These are phyloP conservation scores for Fusarium dimerum DNA, from an alignment of 2,329 filamentous ascomycete genomes.

Conservation along the genomic window DNA sequence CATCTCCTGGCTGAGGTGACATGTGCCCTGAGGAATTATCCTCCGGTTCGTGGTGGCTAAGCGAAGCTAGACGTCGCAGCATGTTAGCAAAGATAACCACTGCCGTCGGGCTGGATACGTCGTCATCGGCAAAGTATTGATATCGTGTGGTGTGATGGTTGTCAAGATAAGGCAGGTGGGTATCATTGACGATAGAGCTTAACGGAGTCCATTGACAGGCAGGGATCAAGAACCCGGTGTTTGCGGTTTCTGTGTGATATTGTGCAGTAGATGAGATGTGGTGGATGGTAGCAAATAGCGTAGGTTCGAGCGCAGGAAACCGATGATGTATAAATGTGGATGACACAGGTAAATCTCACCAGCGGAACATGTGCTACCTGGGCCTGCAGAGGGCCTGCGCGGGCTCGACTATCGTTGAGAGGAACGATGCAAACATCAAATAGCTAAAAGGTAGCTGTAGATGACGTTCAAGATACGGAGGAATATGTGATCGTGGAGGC, in stretches of 20 bases:
- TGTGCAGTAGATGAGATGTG: conserved; percentile 20
- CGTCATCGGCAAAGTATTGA: conserved; percentile 27
- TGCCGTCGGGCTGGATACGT: conserved; percentile 20
- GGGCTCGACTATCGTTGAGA: conserved; percentile 6
- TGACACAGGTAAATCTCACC: conserved; percentile 30
- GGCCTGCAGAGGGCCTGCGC: conserved; percentile 19
- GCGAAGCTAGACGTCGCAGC: conserved; percentile 31
- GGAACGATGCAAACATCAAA: conserved; percentile 24
- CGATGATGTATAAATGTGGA: conserved; percentile 15
- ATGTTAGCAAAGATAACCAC: conserved; percentile 31
- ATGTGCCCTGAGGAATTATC: conserved; percentile 50
- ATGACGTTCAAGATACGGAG: conserved; percentile 11
- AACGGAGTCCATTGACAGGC: conserved; percentile 8
- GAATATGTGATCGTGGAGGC: conserved; percentile 13
- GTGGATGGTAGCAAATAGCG: not conserved
- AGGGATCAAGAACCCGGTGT: conserved; percentile 5
- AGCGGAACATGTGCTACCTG: conserved; percentile 32
- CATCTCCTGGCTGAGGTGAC: conserved; percentile 62
- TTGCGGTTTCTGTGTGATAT: conserved; percentile 15
- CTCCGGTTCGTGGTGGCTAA: conserved; percentile 25
- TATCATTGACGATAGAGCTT: conserved; percentile 10
- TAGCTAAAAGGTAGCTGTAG: conserved; percentile 7
- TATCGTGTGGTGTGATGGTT: conserved; percentile 16
- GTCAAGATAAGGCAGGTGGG: conserved; percentile 9
- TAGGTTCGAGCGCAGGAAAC: conserved; percentile 18